Evolutionary conservation across 169 alveolate species (phyloP).

Genomic region (Cyclospora cayetanensis): DNA sequence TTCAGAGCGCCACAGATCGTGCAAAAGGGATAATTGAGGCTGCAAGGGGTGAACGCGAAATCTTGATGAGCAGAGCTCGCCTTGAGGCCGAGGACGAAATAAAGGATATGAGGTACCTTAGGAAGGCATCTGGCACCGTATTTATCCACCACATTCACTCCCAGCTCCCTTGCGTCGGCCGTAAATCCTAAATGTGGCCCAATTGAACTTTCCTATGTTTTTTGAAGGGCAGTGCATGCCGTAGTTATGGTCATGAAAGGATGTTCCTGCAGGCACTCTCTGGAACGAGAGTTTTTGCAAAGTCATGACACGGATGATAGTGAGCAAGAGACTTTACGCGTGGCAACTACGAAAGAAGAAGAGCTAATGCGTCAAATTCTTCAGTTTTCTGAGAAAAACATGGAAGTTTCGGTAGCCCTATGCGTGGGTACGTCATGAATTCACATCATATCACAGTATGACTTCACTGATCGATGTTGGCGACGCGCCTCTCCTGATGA

Average conservation of each 20-base stretch:
- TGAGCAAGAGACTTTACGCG: slow-evolving; percentile 29
- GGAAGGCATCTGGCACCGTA: background rate
- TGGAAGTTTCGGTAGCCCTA: slow-evolving; percentile 31
- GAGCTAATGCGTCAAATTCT: background rate
- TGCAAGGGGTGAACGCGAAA: slow-evolving; percentile 37
- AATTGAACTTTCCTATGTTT: background rate
- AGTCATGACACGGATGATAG: background rate
- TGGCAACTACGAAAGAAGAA: slow-evolving; percentile 24
- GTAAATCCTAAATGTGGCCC: too few relatives aligned
- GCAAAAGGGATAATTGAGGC: slow-evolving; percentile 32
- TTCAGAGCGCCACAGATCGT: slow-evolving; percentile 8
- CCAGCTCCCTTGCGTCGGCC: background rate
- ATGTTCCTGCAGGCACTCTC: slow-evolving; percentile 31
- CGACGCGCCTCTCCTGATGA: too few relatives aligned
- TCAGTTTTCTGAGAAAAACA: background rate
- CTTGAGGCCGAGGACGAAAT: slow-evolving; percentile 57
- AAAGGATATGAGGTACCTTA: background rate
- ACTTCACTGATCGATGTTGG: too few relatives aligned
- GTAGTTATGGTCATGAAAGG: background rate
- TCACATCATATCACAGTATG: background rate
- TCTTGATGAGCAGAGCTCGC: slow-evolving; percentile 23
- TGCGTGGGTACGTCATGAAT: slow-evolving; percentile 37
- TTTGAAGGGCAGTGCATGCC: too few relatives aligned
- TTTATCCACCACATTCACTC: background rate
- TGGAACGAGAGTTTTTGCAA: slow-evolving; percentile 13